These are phyloP conservation scores for Blakeslea trispora DNA, from an alignment of 371 early-diverging fungal species.

Conservation along the genomic window DNA sequence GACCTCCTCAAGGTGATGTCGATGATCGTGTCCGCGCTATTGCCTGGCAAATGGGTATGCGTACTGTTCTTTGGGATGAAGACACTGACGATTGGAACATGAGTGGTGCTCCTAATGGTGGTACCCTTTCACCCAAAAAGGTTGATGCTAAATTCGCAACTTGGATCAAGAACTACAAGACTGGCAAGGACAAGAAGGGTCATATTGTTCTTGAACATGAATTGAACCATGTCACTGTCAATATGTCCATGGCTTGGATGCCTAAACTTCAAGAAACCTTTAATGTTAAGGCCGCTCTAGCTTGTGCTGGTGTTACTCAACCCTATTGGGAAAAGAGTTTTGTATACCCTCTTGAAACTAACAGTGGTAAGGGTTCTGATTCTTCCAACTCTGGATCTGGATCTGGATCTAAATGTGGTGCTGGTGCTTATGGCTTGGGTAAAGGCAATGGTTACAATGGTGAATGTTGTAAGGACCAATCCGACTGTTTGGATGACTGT, in stretches of 20 bases:
- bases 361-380: no score
- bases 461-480: conserved; percentile 14
- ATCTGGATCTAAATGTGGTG: neutral
- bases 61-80: conserved; percentile 39
- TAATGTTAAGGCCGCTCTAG: conserved; percentile 50
- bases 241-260: conserved; percentile 47
- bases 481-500: conserved; percentile 12
- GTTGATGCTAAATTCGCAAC: conserved; percentile 25
- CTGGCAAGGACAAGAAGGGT: conserved; percentile 37
- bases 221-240: conserved; percentile 46
- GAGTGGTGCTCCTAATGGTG: conserved; percentile 41
- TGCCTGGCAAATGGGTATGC: conserved; percentile 55
- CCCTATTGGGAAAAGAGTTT: conserved; percentile 51
- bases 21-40: conserved; percentile 56
- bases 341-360: conserved; percentile 34
- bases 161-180: conserved; percentile 39
- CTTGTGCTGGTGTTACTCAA: conserved; percentile 48
- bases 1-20: conserved; percentile 59
- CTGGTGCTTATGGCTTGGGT: conserved; percentile 5
- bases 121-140: conserved; percentile 30
- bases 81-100: conserved; percentile 42
- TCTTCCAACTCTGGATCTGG: neutral
- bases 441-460: conserved; percentile 13
- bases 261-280: conserved; percentile 43
- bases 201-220: conserved; percentile 55